Percentiles rank a stretch among this genome's conserved stretches.
Evolutionary conservation across 148 eudicot genomes (phyloP).

Genomic region (Fagopyrum tataricum): DNA sequence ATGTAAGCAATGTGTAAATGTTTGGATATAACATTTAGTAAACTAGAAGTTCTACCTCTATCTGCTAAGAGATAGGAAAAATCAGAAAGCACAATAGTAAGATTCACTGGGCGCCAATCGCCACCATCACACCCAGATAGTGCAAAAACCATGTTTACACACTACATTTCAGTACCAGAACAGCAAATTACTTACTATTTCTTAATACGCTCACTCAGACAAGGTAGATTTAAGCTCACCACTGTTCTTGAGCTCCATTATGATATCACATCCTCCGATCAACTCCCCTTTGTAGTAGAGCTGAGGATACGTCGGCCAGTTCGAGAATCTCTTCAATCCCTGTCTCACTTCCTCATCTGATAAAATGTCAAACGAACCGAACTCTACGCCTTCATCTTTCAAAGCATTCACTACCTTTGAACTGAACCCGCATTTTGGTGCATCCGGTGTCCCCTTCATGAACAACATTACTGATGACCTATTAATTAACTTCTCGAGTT

Average conservation of each 20-base stretch:
- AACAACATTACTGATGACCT: constrained; percentile 76
- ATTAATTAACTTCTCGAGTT: constrained; percentile 47
- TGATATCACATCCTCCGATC: constrained; percentile 88
- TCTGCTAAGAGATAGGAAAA: too few species aligned
- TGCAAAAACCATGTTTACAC: not conserved
- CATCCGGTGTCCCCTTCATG: constrained; percentile 91
- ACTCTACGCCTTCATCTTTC: constrained; percentile 57
- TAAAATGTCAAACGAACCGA: constrained; percentile 84
- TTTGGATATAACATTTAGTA: too few species aligned
- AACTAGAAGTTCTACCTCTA: too few species aligned
- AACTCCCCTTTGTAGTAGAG: constrained; percentile 92
- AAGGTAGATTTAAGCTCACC: constrained; percentile 75
- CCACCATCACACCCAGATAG: not conserved
- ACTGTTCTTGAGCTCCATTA: constrained; percentile 57
- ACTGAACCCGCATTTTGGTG: constrained; percentile 88
- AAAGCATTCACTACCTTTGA: constrained; percentile 83
- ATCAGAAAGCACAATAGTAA: too few species aligned
- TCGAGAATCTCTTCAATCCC: constrained; percentile 77
- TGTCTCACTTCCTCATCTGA: constrained; percentile 76
- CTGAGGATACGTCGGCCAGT: constrained; percentile 99
- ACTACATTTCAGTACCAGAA: not conserved
- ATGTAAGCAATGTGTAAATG: too few species aligned
- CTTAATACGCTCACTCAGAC: constrained; percentile 38
- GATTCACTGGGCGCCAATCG: not conserved
- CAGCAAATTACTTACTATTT: not conserved